Base-by-base conservation (phyloP, 1,139 yeast species). In the Yamadazyma conglobata region DNA sequence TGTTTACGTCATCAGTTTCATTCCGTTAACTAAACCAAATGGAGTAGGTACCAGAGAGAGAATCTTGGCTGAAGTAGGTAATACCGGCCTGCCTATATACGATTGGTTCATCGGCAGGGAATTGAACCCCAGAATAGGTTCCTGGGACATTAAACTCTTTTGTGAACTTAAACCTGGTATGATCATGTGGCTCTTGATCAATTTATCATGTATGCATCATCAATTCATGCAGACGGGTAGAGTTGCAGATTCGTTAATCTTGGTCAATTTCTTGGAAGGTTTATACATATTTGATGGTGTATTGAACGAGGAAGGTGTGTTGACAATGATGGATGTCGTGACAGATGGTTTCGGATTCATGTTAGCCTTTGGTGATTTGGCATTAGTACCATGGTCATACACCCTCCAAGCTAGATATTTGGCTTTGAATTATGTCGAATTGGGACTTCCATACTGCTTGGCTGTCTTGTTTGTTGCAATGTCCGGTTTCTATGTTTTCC, bases 41-140 rank as follows among this genome's bases (percentile, higher is more conserved):
- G 83, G 79, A 10, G 40, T 46, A 5, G 74, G 71, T 11, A 78
- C 77, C 4, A 64, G 63, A 11, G 93, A 85, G 49, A 70, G 85
- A 38, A 76, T 89, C 25, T 66, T 91, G 35, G 91, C 96, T 0
- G 60, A 73, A 24, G 93, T 93, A 28, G 98, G 98, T 4, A 91
- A 91, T 58, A 70, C 95, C 0, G 86, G 87, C 0, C 79, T 75
- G 44, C 43, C 60, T 1, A 48, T 89, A 17, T 91, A 85, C 53
- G 96, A 91, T 57, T 91, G 96, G 96, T 93, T 87, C 52, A 88
- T 91, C 54, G 99, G 99, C 17, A 75, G 98, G 33, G 97, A 91
- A 56, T 67, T 93, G 51, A 93, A 93, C 52, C 98, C 98, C 19
- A 70, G 97, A 46, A 64, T 87, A 34, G 95, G 95, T 0, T 51